These are phyloP conservation scores for Tetraselmis striata DNA, from an alignment of 139 green algal species.

Conservation along the genomic window DNA sequence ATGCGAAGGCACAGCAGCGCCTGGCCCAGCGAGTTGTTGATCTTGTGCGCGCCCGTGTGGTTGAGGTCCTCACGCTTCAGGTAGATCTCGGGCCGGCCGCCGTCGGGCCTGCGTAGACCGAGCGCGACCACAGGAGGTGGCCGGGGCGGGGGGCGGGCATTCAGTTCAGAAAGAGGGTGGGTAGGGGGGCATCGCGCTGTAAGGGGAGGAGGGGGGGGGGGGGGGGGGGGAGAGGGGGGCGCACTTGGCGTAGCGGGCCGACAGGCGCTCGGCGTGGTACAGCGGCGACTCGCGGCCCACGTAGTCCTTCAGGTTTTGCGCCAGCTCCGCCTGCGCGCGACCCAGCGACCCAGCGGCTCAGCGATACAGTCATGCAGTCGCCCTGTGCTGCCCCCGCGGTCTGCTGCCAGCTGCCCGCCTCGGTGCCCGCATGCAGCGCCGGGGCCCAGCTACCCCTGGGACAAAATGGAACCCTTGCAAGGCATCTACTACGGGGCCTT, in stretches of 20 bases:
- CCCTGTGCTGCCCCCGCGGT: background rate
- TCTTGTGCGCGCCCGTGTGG: constrained; percentile 99
- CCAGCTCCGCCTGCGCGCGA: constrained; percentile 80
- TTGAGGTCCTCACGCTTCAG: constrained; percentile 99
- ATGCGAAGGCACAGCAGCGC: constrained; percentile 86
- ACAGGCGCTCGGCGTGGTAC: constrained; percentile 91
- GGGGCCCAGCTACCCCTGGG: background rate
- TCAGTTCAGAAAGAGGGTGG: too few relatives aligned
- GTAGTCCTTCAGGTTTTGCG: constrained; percentile 87
- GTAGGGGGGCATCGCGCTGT: background rate
- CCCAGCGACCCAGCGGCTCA: too few relatives aligned
- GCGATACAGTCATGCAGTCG: background rate
- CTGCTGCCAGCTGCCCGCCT: too few relatives aligned
- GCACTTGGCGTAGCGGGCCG: constrained; percentile 67
- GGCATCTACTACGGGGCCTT: too few relatives aligned
- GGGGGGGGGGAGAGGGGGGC: background rate
- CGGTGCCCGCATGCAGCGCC: background rate
- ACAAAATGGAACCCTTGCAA: background rate
- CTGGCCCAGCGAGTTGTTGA: constrained; percentile 98
- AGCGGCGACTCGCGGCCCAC: constrained; percentile 88
- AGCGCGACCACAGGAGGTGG: too few relatives aligned
- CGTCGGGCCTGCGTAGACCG: constrained; percentile 38
- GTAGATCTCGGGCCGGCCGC: constrained; percentile 79
- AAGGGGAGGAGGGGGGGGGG: background rate
- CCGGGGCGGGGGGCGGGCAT: too few relatives aligned